Evolutionary conservation across 2,329 filamentous ascomycete species (phyloP), one percentile per base, ranked within the genome.

Genomic region (Aspergillus ustus): DNA sequence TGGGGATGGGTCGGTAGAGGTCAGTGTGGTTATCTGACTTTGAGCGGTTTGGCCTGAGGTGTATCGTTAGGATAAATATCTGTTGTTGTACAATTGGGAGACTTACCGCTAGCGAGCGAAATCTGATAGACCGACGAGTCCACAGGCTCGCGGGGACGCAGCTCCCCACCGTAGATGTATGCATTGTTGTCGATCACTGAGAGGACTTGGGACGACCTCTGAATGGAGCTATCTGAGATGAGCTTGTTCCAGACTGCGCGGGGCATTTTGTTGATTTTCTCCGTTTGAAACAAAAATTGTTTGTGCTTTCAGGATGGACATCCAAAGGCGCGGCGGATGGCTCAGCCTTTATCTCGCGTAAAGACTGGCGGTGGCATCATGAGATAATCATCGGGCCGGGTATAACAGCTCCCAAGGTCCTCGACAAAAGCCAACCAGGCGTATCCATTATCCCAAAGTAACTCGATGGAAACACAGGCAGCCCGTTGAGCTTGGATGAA

Each of bases 101-200:
- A 60, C 65, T 59, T 51, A 72, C 69, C 22, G 9, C 19, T n/a
- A 9, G 37, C 17, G 22, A 92, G 77, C 0, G 82, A 82, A 51
- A 94, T 71, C 57, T 87, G 78, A 72, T 93, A 89, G 74, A 95
- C 83, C 67, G 87, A 82, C 71, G 92, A 91, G 77, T 93, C 90
- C 59, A 89, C 83, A 7, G 89, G 89, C 70, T 91, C 80, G 52
- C 87, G 83, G 3, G 89, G 84, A 50, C 81, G 78, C 53, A 88
- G 76, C 74, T 95, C 91, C 67, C 92, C 92, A 62, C 92, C 92
- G 71, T 93, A 96, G 69, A 96, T 82, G 75, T 87, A 89, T 49
- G 85, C 83, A n/a, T 80, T 82, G 15, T 83, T 79, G 50, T 78
- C 80, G 22, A 89, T 76, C 45, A 89, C 80, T 48, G 91, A 84